phyloP scores from a whole-genome alignment of 371 early-diverging fungal genomes.

The Syncephalastrum contaminatum region DNA sequence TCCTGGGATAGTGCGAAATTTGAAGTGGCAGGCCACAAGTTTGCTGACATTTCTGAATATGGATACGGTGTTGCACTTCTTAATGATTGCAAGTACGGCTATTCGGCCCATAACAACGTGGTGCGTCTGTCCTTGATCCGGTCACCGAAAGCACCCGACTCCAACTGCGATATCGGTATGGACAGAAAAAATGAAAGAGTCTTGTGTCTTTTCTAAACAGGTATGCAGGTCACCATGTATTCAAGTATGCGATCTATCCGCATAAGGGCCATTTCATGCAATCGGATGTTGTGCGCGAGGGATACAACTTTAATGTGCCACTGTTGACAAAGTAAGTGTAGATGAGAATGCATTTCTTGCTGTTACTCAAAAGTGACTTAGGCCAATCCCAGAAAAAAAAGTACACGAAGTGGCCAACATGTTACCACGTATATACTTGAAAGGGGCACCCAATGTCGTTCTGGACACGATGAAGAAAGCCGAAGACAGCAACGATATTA shows the following conservation, averaged over 20 bases:
- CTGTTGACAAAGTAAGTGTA: slow-evolving; percentile 57
- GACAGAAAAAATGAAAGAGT: not conserved
- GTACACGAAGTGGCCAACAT: slow-evolving; percentile 4
- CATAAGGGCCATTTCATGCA: slow-evolving; percentile 80
- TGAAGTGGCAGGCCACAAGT: slow-evolving; percentile 83
- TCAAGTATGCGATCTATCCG: slow-evolving; percentile 91
- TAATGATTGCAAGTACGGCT: slow-evolving; percentile 93
- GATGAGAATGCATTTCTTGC: not conserved
- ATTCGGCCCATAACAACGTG: slow-evolving; percentile 76
- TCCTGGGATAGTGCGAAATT: slow-evolving; percentile 88
- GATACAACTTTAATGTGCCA: slow-evolving; percentile 88
- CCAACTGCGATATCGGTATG: slow-evolving; percentile 60
- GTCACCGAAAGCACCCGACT: slow-evolving; percentile 85
- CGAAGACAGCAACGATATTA: slow-evolving; percentile 69
- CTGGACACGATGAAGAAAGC: slow-evolving; percentile 87
- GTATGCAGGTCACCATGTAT: slow-evolving; percentile 59
- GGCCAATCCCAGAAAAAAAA: slow-evolving; percentile 13
- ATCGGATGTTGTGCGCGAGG: slow-evolving; percentile 81
- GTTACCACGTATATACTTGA: slow-evolving; percentile 54
- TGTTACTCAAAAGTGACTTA: not conserved
- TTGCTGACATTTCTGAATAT: slow-evolving; percentile 91
- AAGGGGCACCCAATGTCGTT: slow-evolving; percentile 72
- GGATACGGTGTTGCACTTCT: slow-evolving; percentile 92
- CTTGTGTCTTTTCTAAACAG: not conserved
- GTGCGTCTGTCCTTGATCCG: slow-evolving; percentile 86